Percentiles rank a stretch among this genome's conserved stretches.
Evolutionary conservation across 345 rosid species (phyloP).

Genomic region (Brassica juncea): DNA sequence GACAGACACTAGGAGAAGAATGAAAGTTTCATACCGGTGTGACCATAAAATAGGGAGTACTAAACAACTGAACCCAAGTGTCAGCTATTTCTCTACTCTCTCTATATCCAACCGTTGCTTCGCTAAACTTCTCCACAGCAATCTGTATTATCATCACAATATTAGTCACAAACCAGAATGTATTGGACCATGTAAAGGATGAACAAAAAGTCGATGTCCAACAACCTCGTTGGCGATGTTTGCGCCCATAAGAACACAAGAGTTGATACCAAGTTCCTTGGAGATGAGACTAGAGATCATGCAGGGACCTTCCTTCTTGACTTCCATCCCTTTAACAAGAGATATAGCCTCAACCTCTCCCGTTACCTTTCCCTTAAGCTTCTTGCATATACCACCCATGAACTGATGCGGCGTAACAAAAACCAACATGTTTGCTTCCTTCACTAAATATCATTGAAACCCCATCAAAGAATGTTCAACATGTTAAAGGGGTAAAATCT

Average conservation of each 20-base stretch:
- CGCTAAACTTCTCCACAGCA: conserved; percentile 89
- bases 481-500: background rate
- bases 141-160: conserved; percentile 48
- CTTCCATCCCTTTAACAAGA: conserved; percentile 95
- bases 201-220: background rate
- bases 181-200: background rate
- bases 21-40: conserved; percentile 60
- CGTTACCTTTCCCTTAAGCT: conserved; percentile 64
- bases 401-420: conserved; percentile 96
- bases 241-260: conserved; percentile 96
- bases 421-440: conserved; percentile 85
- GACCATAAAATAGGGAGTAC: conserved; percentile 81
- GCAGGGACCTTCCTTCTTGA: conserved; percentile 90
- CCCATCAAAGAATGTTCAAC: no score
- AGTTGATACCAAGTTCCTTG: conserved; percentile 65
- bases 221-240: conserved; percentile 92
- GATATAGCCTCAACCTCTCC: conserved; percentile 78
- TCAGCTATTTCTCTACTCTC: conserved; percentile 65
- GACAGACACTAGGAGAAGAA: background rate
- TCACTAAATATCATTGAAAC: conserved; percentile 49
- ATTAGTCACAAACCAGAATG: conserved; percentile 7
- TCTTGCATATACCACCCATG: conserved; percentile 85
- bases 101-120: conserved; percentile 92
- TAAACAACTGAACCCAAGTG: conserved; percentile 87
- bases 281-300: conserved; percentile 89